Conservation (phyloP, 2,329 filamentous ascomycete species). For the Botrytis medusae region DNA sequence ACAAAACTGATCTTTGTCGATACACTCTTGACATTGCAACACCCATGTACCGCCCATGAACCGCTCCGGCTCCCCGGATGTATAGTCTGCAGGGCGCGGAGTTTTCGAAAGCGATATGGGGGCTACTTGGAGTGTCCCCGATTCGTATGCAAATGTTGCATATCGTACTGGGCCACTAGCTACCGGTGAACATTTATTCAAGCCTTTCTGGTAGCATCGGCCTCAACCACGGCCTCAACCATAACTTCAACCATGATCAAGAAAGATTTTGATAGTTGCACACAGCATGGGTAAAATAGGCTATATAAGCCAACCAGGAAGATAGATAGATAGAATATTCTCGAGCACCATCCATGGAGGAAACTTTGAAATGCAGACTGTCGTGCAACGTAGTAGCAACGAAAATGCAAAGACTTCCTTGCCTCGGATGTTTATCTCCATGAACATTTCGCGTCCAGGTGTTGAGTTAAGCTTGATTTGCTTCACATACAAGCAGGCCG, state of each 20-base stretch:
- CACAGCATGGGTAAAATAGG: conserved; percentile 3
- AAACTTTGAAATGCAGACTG: not conserved
- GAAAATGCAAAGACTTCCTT: conserved; percentile 17
- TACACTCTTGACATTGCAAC: not conserved
- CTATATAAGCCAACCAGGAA: not conserved
- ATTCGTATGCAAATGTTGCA: conserved; percentile 13
- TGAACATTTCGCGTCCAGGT: conserved; percentile 8
- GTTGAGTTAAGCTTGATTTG: conserved; percentile 7
- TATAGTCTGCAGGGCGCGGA: not conserved
- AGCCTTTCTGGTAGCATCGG: not conserved
- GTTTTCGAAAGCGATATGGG: not conserved
- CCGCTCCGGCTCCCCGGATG: not conserved
- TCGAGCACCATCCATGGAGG: conserved; percentile 8
- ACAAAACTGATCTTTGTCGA: not conserved
- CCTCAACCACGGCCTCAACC: not conserved
- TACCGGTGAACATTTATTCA: not conserved
- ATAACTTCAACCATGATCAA: not conserved
- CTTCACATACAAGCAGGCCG: not conserved
- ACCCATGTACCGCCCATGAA: not conserved
- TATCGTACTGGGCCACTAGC: not conserved
- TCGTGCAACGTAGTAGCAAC: conserved; percentile 14
- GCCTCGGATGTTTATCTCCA: not conserved
- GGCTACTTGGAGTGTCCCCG: not conserved
- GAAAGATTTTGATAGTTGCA: conserved; percentile 1
- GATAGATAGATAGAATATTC: conserved; percentile 7